Conservation (phyloP, 768 basidiomycete genomes). For the Cyathus striatus region DNA sequence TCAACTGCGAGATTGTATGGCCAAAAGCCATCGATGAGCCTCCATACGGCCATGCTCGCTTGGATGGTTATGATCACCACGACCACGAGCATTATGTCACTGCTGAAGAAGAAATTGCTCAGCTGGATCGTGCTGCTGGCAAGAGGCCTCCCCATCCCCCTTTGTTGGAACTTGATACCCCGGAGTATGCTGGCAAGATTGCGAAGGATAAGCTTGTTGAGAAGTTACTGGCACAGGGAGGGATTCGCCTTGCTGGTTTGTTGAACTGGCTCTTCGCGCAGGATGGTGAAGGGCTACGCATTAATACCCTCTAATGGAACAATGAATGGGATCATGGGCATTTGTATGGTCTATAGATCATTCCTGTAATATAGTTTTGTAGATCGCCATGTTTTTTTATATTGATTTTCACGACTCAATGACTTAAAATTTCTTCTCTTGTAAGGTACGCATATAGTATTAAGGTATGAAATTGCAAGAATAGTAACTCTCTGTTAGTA, state of each 20-base stretch:
- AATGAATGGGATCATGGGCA: no score
- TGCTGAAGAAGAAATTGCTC: conserved; percentile 6
- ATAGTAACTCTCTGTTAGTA: no score
- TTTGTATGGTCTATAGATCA: no score
- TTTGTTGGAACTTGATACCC: conserved; percentile 75
- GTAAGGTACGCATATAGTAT: no score
- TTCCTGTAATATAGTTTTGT: no score
- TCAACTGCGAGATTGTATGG: conserved; percentile 85
- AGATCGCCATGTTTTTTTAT: no score
- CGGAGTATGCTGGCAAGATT: conserved; percentile 71
- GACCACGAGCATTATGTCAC: conserved; percentile 10
- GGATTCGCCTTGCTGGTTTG: conserved; percentile 77
- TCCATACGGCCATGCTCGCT: conserved; percentile 33
- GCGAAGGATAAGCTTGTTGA: conserved; percentile 68
- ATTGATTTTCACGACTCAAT: no score
- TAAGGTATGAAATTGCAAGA: no score
- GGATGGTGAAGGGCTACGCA: conserved; percentile 5
- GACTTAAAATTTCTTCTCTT: no score
- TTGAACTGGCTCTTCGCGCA: conserved; percentile 67
- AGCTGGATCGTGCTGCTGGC: conserved; percentile 1
- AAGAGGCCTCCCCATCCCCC: conserved; percentile 10
- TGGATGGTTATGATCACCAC: conserved; percentile 9
- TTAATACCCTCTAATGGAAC: no score
- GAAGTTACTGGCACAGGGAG: conserved; percentile 76
- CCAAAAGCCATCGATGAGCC: conserved; percentile 61